Evolutionary conservation across 1,284 basidiomycete genomes (phyloP), one percentile per base, ranked within the genome.

Genomic region (Naganishia albida): DNA sequence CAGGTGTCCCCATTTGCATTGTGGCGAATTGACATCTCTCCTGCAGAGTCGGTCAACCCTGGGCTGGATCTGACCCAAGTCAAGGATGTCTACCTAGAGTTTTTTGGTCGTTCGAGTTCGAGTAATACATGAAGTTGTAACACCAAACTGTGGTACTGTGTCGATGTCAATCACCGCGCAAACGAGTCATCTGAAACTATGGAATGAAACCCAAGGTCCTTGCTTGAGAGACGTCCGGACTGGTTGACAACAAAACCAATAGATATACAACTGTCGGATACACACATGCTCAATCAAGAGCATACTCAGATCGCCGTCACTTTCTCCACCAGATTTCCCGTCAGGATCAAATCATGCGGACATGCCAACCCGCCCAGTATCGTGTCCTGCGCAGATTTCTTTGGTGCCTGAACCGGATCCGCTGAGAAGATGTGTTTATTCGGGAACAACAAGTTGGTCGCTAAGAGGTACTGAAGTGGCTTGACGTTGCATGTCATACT

Each of bases 71-170:
- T 53, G 26, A n/a, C 16, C 2, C 16, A 30, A 30, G 51, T 53
- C 15, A 34, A 53, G 28, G 51, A 53, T n/a, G 51, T n/a, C n/a
- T 53, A 53, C 28, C 26, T 53, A 20, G 51, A 53, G 20, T 53
- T 53, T 8, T 34, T 28, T 8, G 51, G 51, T 16, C 6, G 3
- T 44, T 44, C 42, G 15, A 44, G 42, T 15, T 44, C 42, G 16
- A 15, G 42, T 44, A 15, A 4, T 34, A 4, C 34, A 34, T 34
- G 34, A 34, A 34, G 34, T 10, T 34, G 34, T 34, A 34, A 10
- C 34, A n/a, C n/a, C n/a, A n/a, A 34, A 34, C 34, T 34, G 34
- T 10, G 7, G 3, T 4, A 43, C 42, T 7, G 42, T 7, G 16
- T 18, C 3, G 6, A 43, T 18, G 13, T 16, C n/a, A 43, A 40